Evolutionary conservation across 1,284 basidiomycete species (phyloP).

Genomic region (Apiotrichum laibachii): DNA sequence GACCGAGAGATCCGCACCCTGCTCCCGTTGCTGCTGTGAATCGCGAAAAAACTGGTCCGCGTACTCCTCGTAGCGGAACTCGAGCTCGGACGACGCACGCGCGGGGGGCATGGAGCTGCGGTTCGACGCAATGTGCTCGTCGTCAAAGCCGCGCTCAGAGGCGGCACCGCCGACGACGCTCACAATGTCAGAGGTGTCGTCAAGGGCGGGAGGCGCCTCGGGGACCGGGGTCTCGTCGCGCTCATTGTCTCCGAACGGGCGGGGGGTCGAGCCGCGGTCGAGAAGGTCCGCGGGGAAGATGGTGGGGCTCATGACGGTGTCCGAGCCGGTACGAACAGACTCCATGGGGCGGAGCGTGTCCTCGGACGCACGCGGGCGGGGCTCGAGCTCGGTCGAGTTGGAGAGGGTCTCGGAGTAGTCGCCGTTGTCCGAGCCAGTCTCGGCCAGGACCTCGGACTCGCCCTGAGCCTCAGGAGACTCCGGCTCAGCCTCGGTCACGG

Average conservation of each 20-base stretch:
- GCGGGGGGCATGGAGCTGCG: slow-evolving; percentile 19
- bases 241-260: slow-evolving; percentile 1
- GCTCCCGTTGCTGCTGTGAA: neutral
- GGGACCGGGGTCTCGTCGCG: slow-evolving; percentile 1
- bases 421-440: neutral
- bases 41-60: slow-evolving; percentile 20
- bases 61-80: slow-evolving; percentile 24
- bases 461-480: neutral
- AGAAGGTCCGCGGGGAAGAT: neutral
- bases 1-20: neutral
- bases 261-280: slow-evolving; percentile 7
- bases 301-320: neutral
- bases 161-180: slow-evolving; percentile 9
- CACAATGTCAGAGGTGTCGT: slow-evolving; percentile 22
- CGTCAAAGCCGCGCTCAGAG: neutral
- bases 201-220: slow-evolving; percentile 3
- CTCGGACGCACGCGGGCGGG: neutral
- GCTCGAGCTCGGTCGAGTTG: no score
- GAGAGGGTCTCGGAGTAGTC: neutral
- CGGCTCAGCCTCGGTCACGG: neutral
- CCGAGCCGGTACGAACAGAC: neutral
- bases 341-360: slow-evolving; percentile 1
- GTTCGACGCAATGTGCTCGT: slow-evolving; percentile 10
- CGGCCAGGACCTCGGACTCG: neutral
- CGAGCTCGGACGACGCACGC: slow-evolving; percentile 19